Base-by-base conservation (phyloP, 2,329 filamentous ascomycete genomes). In the Pseudogymnoascus verrucosus region DNA sequence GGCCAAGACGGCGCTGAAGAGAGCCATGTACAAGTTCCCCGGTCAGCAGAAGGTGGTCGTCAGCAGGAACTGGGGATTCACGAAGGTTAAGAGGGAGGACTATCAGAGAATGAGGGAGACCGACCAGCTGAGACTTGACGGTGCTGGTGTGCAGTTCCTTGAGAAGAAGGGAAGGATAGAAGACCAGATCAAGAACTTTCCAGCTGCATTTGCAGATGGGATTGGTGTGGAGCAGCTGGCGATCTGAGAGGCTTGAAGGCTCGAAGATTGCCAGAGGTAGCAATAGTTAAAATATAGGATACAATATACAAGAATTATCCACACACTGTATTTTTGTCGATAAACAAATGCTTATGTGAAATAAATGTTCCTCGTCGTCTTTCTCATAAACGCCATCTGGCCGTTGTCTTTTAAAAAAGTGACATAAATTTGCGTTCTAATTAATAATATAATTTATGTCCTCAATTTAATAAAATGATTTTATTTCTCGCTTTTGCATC, bases 61-160 rank as follows among this genome's bases (percentile, higher is more conserved):
- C 83, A 96, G 90, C 86, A 99, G 98, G 92, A 99, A 99, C 89
- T 99, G 95, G 95, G 95, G 95, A 74, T 99, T 99, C 90, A 99
- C 95, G 69, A 93, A 93, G 78, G 91, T 99, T 75, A 89, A 91
- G 76, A 93, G 95, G 75, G 95, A 98, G 74, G 95, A 99, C 81
- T 99, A 98, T 84, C 84, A 96, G 78, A 87, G 92, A 81, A 90
- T 93, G 84, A 96, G 96, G 87, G 85, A 91, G 78, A 89, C 89
- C 76, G 95, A 95, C 78, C 89, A 87, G 78, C 89, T 99, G 82
- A 91, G 93, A 86, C 89, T 96, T 74, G 95, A 99, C 75, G 95
- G 95, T 88, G 95, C 95, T 75, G 99, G 99, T 83, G 95, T 99
- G 74, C 92, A 99, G 86, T 99, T 99, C 90, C 88, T 98, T 75